Conservation (phyloP, 371 early-diverging fungal genomes). For the Mucor racemosus region DNA sequence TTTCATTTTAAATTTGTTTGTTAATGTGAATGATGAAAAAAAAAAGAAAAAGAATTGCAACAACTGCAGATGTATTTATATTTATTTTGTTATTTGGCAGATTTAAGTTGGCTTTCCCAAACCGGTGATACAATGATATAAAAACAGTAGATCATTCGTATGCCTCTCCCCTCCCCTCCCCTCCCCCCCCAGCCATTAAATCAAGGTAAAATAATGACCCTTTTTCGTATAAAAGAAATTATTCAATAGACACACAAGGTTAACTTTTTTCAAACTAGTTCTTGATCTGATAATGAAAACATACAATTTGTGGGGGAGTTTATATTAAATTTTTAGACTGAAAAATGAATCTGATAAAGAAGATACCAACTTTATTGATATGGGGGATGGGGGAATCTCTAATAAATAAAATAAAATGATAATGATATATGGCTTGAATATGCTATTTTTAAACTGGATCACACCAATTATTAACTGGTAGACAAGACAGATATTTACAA, state of each 20-base stretch:
- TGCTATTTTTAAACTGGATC: slow-evolving; percentile 19
- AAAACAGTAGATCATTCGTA: not conserved
- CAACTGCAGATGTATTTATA: not conserved
- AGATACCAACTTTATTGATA: not conserved
- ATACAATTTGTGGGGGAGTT: not conserved
- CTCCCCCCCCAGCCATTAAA: not conserved
- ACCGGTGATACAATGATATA: not conserved
- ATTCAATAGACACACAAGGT: not conserved
- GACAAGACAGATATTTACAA: slow-evolving; percentile 50
- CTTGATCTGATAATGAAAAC: slow-evolving; percentile 4
- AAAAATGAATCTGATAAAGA: slow-evolving; percentile 1
- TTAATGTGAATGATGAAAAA: not conserved
- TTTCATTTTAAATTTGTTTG: slow-evolving; percentile 10
- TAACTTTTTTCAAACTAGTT: not conserved
- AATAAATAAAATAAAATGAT: too few species aligned
- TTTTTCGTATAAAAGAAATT: not conserved
- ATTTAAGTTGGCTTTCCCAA: not conserved
- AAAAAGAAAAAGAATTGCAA: not conserved
- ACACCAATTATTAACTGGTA: slow-evolving; percentile 49
- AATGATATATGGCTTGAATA: not conserved
- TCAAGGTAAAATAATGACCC: not conserved
- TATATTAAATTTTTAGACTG: not conserved
- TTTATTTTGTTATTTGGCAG: not conserved
- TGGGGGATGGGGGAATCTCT: not conserved
- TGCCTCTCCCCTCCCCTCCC: too few species aligned